These are phyloP conservation scores for Suillus bovinus DNA, from an alignment of 768 basidiomycete genomes.

Conservation along the genomic window DNA sequence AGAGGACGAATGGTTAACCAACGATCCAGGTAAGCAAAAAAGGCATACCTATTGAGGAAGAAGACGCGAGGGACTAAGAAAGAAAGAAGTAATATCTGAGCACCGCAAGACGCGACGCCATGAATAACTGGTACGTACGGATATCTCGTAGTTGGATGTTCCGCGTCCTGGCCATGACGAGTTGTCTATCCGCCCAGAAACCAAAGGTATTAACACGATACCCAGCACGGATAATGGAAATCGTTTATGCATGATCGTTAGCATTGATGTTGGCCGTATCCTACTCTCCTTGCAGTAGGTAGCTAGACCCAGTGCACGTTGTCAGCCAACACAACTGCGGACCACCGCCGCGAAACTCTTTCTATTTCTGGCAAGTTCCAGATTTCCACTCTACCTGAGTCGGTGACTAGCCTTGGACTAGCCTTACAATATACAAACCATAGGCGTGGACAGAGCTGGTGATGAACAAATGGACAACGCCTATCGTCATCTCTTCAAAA, in stretches of 20 bases:
- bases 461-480: background rate
- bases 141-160: slow-evolving; percentile 25
- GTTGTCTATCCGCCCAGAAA: slow-evolving; percentile 7
- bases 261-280: background rate
- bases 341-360: background rate
- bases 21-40: too few species aligned
- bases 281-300: background rate
- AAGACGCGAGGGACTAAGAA: slow-evolving; percentile 22
- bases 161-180: slow-evolving; percentile 12
- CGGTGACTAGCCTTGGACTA: too few species aligned
- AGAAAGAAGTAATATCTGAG: slow-evolving; percentile 12
- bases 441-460: background rate
- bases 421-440: too few species aligned
- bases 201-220: slow-evolving; percentile 1
- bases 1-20: background rate
- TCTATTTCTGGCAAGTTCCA: background rate
- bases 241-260: background rate
- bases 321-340: slow-evolving; percentile 2
- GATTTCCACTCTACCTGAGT: too few species aligned
- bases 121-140: slow-evolving; percentile 19
- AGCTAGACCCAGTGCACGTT: background rate
- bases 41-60: slow-evolving; percentile 19
- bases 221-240: background rate
- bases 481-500: background rate
- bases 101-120: background rate